Percentiles rank a stretch among this genome's conserved stretches.
Evolutionary conservation across 495 filamentous ascomycete genomes (phyloP).

Genomic region (Penicillium turbatum): DNA sequence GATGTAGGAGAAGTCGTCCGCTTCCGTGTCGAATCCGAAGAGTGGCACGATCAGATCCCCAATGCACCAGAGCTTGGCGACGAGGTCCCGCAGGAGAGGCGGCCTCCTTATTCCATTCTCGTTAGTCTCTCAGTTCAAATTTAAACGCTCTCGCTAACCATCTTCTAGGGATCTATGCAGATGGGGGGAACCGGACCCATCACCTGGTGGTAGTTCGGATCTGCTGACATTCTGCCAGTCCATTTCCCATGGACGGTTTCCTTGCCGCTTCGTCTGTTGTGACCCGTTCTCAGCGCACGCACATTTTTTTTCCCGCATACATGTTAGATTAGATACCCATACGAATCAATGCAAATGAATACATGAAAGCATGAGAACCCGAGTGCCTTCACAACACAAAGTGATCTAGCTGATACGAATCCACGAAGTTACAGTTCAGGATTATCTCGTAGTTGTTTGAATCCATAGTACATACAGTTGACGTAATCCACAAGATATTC

Average conservation of each 20-base stretch:
- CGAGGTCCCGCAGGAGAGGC: constrained; percentile 46
- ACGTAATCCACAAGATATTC: no score
- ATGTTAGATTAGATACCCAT: constrained; percentile 22
- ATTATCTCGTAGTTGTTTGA: no score
- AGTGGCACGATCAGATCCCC: constrained; percentile 84
- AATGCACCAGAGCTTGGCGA: constrained; percentile 54
- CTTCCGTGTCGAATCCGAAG: constrained; percentile 75
- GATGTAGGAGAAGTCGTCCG: constrained; percentile 85
- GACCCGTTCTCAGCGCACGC: not conserved
- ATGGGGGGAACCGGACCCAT: constrained; percentile 48
- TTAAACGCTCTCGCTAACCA: not conserved
- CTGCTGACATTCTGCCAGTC: not conserved
- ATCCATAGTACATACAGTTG: no score
- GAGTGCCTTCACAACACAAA: not conserved
- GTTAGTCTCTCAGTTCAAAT: constrained; percentile 37
- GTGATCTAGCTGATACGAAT: not conserved
- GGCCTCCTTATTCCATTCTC: constrained; percentile 63
- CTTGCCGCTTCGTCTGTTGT: constrained; percentile 3
- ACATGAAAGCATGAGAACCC: not conserved
- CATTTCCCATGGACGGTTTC: not conserved
- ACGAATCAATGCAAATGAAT: constrained; percentile 8
- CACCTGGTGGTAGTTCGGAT: constrained; percentile 44
- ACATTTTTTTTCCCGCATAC: constrained; percentile 11
- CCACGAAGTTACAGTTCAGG: no score
- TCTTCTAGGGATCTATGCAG: constrained; percentile 48